Evolutionary conservation across 225 moss, liverwort and hornwort genomes (phyloP).

Genomic region (Anthoceros angustus): DNA sequence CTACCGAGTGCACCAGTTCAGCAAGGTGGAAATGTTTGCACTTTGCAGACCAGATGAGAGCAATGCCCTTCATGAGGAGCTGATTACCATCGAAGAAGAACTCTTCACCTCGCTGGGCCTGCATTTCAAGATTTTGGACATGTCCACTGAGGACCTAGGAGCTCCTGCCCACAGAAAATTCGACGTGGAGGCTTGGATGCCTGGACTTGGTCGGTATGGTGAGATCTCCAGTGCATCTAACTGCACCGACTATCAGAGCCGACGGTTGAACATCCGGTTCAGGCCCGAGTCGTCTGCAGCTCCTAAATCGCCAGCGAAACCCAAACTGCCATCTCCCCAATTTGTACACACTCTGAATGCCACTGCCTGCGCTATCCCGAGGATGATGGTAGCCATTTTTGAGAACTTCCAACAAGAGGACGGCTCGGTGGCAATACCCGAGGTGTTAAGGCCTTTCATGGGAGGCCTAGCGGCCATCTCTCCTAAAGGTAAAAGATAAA

Average conservation of each 20-base stretch:
- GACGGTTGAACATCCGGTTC: constrained; percentile 78
- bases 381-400: constrained; percentile 93
- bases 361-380: constrained; percentile 86
- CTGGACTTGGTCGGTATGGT: constrained; percentile 90
- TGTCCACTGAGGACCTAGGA: constrained; percentile 96
- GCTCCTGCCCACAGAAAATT: constrained; percentile 95
- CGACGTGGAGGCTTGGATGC: constrained; percentile 99
- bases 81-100: constrained; percentile 84
- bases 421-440: constrained; percentile 65
- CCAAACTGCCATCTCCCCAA: constrained; percentile 40
- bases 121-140: constrained; percentile 95
- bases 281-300: constrained; percentile 26
- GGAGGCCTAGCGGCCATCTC: constrained; percentile 55
- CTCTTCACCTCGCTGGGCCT: constrained; percentile 66
- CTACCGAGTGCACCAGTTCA: constrained; percentile 99
- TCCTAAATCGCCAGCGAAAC: constrained; percentile 20
- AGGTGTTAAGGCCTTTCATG: constrained; percentile 68
- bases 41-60: constrained; percentile 72
- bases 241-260: constrained; percentile 93
- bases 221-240: constrained; percentile 99
- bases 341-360: constrained; percentile 87
- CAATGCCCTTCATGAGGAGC: constrained; percentile 84
- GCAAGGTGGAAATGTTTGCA: constrained; percentile 98
- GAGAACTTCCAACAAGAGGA: constrained; percentile 78
- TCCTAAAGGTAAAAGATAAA: constrained; percentile 23